A percentile compares a stretch with the other conserved stretches of the same genome.
Evolutionary conservation across 306 rosid genomes (phyloP).

Genomic region (Trifolium dubium): DNA sequence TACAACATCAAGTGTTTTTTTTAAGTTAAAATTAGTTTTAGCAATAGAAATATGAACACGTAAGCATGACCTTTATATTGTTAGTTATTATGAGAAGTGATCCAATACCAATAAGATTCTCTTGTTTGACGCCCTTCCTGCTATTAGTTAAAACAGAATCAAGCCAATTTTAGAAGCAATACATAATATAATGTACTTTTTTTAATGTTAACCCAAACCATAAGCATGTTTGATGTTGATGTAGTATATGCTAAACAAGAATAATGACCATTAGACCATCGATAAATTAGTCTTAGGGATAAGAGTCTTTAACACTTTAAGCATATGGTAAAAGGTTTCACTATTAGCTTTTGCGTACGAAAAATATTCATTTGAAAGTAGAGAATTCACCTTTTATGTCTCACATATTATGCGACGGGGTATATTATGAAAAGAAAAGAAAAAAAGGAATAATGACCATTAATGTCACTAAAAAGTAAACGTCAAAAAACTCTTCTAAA

Average conservation of each 20-base stretch:
- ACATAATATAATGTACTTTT: slow-evolving; percentile 8
- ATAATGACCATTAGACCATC: not conserved
- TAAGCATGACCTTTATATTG: slow-evolving; percentile 29
- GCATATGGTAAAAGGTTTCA: too few species aligned
- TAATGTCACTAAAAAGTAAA: slow-evolving; percentile 42
- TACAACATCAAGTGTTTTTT: too few species aligned
- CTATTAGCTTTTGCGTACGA: too few species aligned
- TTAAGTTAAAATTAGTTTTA: slow-evolving; percentile 6
- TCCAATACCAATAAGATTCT: slow-evolving; percentile 45
- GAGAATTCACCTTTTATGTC: too few species aligned
- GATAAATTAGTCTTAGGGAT: too few species aligned
- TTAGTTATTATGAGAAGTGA: slow-evolving; percentile 36
- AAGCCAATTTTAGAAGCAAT: slow-evolving; percentile 31
- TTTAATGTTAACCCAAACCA: slow-evolving; percentile 42
- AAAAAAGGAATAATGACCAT: slow-evolving; percentile 26
- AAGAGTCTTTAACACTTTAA: too few species aligned
- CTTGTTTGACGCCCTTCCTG: slow-evolving; percentile 28
- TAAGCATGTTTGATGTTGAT: slow-evolving; percentile 44
- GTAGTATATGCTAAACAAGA: slow-evolving; percentile 21
- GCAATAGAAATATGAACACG: slow-evolving; percentile 1
- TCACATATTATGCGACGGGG: too few species aligned
- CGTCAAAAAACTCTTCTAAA: slow-evolving; percentile 33
- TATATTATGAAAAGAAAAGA: too few species aligned
- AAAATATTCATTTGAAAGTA: too few species aligned
- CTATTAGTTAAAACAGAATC: slow-evolving; percentile 38